Conservation (phyloP, 2,329 filamentous ascomycete genomes). For the Talaromyces sp. region DNA sequence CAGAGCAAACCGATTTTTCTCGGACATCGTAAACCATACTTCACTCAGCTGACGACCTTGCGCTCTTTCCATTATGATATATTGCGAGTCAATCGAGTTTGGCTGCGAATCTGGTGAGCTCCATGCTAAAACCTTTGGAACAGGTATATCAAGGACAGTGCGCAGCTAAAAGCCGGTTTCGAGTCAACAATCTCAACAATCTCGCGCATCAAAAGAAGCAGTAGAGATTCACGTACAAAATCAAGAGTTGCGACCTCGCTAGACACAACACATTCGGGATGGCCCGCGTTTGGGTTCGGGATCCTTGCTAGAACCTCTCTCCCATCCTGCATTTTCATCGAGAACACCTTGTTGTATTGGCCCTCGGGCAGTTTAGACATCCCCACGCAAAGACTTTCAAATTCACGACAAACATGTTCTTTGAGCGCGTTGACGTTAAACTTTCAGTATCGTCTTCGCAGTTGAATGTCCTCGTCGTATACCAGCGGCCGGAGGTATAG, state of each 20-base stretch:
- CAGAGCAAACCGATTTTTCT: slow-evolving; percentile 15
- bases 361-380: too few relatives aligned
- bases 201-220: background rate
- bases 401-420: too few relatives aligned
- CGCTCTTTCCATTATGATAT: slow-evolving; percentile 19
- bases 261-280: slow-evolving; percentile 11
- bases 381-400: too few relatives aligned
- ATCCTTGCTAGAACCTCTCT: slow-evolving; percentile 13
- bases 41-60: slow-evolving; percentile 13
- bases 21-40: slow-evolving; percentile 14
- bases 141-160: slow-evolving; percentile 14
- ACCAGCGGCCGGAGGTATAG: too few relatives aligned
- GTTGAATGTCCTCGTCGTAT: too few relatives aligned
- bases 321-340: slow-evolving; percentile 10
- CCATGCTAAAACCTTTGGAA: slow-evolving; percentile 15
- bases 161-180: slow-evolving; percentile 10
- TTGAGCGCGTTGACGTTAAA: too few relatives aligned
- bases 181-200: background rate
- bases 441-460: too few relatives aligned
- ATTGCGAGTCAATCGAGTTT: slow-evolving; percentile 16
- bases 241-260: slow-evolving; percentile 20
- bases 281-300: slow-evolving; percentile 15
- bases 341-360: too few relatives aligned
- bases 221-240: slow-evolving; percentile 12
- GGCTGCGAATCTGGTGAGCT: slow-evolving; percentile 6